Conservation (phyloP, 352 stramenopile genomes). For the Paralagenidium karlingii region DNA sequence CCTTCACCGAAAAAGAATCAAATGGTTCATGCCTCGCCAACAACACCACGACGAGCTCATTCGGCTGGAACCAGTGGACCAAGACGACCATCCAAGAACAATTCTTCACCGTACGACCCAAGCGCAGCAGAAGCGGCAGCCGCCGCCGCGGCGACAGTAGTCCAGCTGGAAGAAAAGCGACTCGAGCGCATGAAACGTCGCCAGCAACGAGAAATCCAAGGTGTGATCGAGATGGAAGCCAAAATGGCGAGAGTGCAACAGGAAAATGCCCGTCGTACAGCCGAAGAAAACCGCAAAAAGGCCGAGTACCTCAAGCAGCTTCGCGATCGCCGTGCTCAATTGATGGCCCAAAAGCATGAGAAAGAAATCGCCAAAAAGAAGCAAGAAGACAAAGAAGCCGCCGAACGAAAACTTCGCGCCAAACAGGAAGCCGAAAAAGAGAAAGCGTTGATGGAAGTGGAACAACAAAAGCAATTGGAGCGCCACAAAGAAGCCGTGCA, state of each 20-base stretch:
- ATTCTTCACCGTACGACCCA: too few species aligned
- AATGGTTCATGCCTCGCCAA: background rate
- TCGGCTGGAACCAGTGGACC: too few species aligned
- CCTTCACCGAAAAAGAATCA: background rate
- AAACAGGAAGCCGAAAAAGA: conserved; percentile 42
- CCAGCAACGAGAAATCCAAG: conserved; percentile 59
- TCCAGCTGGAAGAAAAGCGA: conserved; percentile 45
- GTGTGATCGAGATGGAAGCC: conserved; percentile 66
- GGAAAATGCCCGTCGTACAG: conserved; percentile 34
- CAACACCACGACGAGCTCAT: too few species aligned
- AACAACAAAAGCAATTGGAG: conserved; percentile 15
- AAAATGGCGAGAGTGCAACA: conserved; percentile 53
- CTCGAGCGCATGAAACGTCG: conserved; percentile 53
- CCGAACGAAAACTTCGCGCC: conserved; percentile 21
- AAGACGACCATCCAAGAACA: too few species aligned
- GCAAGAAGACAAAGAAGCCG: conserved; percentile 35
- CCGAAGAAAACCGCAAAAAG: conserved; percentile 35
- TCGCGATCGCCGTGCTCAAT: conserved; percentile 19
- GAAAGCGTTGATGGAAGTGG: conserved; percentile 23
- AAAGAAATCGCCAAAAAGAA: conserved; percentile 49
- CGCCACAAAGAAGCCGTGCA: conserved; percentile 27
- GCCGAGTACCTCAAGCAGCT: conserved; percentile 51
- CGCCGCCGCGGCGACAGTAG: conserved; percentile 30
- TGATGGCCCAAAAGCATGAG: conserved; percentile 44
- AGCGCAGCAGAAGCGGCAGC: too few species aligned